Conservation (phyloP, 1,139 yeast genomes). For the Geotrichum restrictum region DNA sequence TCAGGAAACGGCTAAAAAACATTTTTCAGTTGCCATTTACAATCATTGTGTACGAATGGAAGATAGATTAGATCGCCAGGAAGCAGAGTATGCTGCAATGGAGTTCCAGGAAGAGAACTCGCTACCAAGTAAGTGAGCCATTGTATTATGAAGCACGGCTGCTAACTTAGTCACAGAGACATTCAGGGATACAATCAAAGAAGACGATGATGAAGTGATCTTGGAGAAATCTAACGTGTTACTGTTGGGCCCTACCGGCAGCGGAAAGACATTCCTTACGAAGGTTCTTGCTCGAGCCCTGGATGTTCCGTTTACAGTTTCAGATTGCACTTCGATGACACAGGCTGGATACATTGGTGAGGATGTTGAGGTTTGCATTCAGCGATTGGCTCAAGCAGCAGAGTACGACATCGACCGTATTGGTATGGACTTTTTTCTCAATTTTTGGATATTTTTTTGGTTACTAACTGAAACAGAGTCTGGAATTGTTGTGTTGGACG, state of each 20-base stretch:
- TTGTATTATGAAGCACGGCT: background rate
- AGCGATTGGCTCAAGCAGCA: conserved; percentile 46
- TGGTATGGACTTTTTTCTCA: conserved; percentile 1
- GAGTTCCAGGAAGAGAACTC: conserved; percentile 3
- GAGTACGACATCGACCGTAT: conserved; percentile 46
- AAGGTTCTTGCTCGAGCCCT: conserved; percentile 48
- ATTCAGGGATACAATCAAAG: background rate
- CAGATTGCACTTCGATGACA: conserved; percentile 54
- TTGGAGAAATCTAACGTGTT: conserved; percentile 51
- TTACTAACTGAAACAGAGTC: conserved; percentile 37
- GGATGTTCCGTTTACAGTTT: conserved; percentile 52
- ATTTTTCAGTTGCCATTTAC: conserved; percentile 54
- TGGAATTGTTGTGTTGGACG: conserved; percentile 54
- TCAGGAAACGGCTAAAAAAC: conserved; percentile 50
- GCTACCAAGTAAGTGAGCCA: background rate
- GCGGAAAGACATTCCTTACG: conserved; percentile 53
- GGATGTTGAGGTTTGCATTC: conserved; percentile 52
- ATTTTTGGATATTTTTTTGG: conserved; percentile 26
- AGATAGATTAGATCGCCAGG: conserved; percentile 12
- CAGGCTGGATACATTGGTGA: conserved; percentile 60
- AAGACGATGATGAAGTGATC: conserved; percentile 36
- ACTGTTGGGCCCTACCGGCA: conserved; percentile 54
- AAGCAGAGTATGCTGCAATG: conserved; percentile 22
- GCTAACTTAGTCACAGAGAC: conserved; percentile 5
- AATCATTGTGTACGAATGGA: conserved; percentile 47